A percentile compares a stretch with the other conserved stretches of the same genome.
phyloP scores from a whole-genome alignment of 2,329 filamentous ascomycete genomes.

The Keithomyces neogunnii region DNA sequence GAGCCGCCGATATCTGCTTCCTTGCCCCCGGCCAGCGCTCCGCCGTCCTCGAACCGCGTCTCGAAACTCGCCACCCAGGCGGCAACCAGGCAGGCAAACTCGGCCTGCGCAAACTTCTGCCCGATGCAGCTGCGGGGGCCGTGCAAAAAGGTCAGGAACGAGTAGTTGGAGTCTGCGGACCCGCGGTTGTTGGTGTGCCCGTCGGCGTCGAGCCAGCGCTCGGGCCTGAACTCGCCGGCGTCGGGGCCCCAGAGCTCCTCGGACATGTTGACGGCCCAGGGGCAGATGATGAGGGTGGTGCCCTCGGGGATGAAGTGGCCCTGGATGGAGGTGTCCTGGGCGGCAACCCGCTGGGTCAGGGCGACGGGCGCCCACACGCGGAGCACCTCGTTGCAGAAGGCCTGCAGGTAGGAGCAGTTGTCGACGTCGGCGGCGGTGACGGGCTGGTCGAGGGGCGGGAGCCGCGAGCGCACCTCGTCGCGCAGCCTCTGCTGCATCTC shows the following conservation, averaged over 20 bases:
- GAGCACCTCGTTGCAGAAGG: conserved; percentile 69
- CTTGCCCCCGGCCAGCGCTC: not conserved
- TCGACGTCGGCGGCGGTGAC: conserved; percentile 50
- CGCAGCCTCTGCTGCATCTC: conserved; percentile 59
- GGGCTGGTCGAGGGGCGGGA: conserved; percentile 40
- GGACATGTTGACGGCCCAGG: conserved; percentile 62
- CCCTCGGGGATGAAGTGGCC: conserved; percentile 60
- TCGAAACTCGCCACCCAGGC: conserved; percentile 37
- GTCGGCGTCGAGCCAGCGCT: conserved; percentile 51
- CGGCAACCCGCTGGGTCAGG: conserved; percentile 58
- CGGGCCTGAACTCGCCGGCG: conserved; percentile 67
- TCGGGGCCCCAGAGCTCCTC: conserved; percentile 67
- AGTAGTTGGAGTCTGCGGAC: conserved; percentile 44
- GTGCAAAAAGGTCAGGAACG: conserved; percentile 71
- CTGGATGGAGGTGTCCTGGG: conserved; percentile 54
- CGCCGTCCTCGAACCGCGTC: conserved; percentile 1
- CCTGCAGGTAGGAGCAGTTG: conserved; percentile 68
- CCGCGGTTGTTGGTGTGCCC: conserved; percentile 11
- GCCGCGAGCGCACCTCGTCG: conserved; percentile 53
- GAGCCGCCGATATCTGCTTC: not conserved
- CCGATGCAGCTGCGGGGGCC: conserved; percentile 80
- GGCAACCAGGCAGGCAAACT: conserved; percentile 66
- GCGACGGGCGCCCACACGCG: conserved; percentile 67
- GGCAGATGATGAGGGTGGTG: conserved; percentile 57
- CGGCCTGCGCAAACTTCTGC: conserved; percentile 60